Evolutionary conservation across 208 protist genomes (phyloP).

Genomic region (Crithidia fasciculata): DNA sequence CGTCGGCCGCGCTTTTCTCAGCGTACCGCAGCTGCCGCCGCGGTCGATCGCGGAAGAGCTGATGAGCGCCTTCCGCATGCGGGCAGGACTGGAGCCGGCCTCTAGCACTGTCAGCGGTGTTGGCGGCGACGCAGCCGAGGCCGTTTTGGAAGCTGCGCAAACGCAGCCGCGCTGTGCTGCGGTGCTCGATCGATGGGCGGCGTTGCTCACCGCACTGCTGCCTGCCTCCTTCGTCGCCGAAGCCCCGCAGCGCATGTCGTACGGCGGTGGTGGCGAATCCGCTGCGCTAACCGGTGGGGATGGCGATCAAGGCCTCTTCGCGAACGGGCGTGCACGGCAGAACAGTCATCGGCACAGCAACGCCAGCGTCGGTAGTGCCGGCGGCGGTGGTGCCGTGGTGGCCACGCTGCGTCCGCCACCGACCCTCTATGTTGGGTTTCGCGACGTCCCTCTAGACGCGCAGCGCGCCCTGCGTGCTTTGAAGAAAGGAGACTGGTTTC

Average conservation of each 20-base stretch:
- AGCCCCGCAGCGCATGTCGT: background rate
- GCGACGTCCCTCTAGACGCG: conserved; percentile 61
- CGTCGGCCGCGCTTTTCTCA: conserved; percentile 67
- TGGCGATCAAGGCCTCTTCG: background rate
- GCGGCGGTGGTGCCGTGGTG: background rate
- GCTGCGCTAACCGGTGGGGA: too few species aligned
- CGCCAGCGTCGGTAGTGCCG: background rate
- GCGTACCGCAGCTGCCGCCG: conserved; percentile 43
- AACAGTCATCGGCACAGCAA: conserved; percentile 19
- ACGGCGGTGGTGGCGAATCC: background rate
- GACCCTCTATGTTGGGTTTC: conserved; percentile 67
- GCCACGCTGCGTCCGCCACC: conserved; percentile 38
- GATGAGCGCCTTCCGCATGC: conserved; percentile 74
- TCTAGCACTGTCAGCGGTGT: too few species aligned
- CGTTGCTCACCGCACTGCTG: conserved; percentile 35
- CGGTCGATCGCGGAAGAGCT: conserved; percentile 76
- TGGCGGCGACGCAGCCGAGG: conserved; percentile 1
- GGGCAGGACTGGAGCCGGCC: conserved; percentile 13
- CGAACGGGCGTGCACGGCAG: background rate
- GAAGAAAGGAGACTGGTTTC: conserved; percentile 60
- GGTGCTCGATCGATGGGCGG: conserved; percentile 36
- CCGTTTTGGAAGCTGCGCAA: background rate
- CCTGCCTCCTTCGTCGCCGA: conserved; percentile 19
- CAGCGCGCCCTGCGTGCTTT: conserved; percentile 47
- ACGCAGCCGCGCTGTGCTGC: conserved; percentile 20